Conservation (phyloP, 2,329 filamentous ascomycete species). For the Xylaria sp. region DNA sequence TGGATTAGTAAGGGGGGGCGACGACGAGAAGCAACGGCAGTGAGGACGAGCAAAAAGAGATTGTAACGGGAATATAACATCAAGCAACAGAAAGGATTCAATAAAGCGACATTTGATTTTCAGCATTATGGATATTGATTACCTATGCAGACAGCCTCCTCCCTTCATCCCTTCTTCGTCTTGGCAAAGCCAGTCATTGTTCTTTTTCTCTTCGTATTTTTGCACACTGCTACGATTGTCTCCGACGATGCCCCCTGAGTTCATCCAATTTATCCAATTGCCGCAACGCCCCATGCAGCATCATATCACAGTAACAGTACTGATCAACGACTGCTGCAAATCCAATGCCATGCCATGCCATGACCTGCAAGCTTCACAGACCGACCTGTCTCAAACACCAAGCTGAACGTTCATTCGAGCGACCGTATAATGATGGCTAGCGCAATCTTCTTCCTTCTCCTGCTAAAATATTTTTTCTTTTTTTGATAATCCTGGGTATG, state of each 20-base stretch:
- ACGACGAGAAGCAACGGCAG: no score
- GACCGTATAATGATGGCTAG: constrained; percentile 3
- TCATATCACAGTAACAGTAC: constrained; percentile 14
- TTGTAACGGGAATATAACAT: background rate
- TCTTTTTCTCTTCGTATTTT: background rate
- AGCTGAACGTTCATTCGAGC: constrained; percentile 10
- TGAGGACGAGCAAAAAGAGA: background rate
- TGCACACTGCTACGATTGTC: background rate
- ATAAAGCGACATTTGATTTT: background rate
- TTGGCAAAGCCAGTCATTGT: background rate
- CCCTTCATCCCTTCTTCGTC: background rate
- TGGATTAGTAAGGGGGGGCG: no score
- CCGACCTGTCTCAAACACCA: constrained; percentile 4
- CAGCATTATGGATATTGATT: constrained; percentile 2
- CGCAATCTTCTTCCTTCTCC: constrained; percentile 1
- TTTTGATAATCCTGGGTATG: constrained; percentile 16
- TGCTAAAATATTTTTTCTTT: constrained; percentile 11
- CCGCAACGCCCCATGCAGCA: constrained; percentile 15
- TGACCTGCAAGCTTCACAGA: constrained; percentile 7
- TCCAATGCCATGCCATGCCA: constrained; percentile 3
- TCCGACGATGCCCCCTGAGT: background rate
- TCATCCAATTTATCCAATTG: constrained; percentile 6
- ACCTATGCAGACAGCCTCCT: background rate
- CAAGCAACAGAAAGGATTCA: background rate
- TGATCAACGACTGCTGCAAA: background rate